Conservation (phyloP, 2,329 filamentous ascomycete genomes). For the Ophiocordyceps camponoti-floridani region DNA sequence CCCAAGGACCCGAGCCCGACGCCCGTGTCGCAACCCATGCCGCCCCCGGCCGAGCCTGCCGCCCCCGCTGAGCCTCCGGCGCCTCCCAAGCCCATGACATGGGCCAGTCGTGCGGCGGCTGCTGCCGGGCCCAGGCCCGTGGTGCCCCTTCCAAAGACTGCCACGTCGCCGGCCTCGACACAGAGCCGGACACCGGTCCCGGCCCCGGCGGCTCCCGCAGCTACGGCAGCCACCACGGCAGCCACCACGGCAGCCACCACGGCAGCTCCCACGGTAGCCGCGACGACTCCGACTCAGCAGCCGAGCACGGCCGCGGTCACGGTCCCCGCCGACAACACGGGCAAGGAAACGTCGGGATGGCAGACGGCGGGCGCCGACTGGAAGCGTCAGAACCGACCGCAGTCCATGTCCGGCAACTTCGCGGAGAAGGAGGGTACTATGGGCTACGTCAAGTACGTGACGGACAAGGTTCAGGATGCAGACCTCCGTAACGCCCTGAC, state of each 20-base stretch:
- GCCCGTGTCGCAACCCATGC: constrained; percentile 26
- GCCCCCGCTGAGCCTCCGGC: constrained; percentile 25
- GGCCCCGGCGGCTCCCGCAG: constrained; percentile 10
- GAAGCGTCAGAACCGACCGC: constrained; percentile 65
- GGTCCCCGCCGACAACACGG: constrained; percentile 19
- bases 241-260: constrained; percentile 20
- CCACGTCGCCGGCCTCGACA: constrained; percentile 27
- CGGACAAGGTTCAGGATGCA: constrained; percentile 63
- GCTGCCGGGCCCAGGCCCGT: constrained; percentile 35
- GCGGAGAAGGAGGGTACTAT: constrained; percentile 58
- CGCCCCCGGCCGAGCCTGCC: constrained; percentile 25
- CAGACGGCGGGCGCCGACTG: constrained; percentile 73
- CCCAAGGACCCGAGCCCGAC: constrained; percentile 45
- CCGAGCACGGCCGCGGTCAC: constrained; percentile 11
- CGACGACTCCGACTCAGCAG: constrained; percentile 6
- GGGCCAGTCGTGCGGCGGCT: constrained; percentile 53
- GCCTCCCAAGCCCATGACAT: constrained; percentile 46
- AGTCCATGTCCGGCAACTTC: constrained; percentile 40
- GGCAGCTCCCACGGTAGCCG: constrained; percentile 15
- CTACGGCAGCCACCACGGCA: constrained; percentile 21
- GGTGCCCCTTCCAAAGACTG: constrained; percentile 38
- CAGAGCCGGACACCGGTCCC: constrained; percentile 35
- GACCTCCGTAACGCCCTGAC: constrained; percentile 54
- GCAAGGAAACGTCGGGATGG: constrained; percentile 47
- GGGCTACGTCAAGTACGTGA: constrained; percentile 92